phyloP scores from a whole-genome alignment of 306 rosid genomes.

The Rosa multiflora region DNA sequence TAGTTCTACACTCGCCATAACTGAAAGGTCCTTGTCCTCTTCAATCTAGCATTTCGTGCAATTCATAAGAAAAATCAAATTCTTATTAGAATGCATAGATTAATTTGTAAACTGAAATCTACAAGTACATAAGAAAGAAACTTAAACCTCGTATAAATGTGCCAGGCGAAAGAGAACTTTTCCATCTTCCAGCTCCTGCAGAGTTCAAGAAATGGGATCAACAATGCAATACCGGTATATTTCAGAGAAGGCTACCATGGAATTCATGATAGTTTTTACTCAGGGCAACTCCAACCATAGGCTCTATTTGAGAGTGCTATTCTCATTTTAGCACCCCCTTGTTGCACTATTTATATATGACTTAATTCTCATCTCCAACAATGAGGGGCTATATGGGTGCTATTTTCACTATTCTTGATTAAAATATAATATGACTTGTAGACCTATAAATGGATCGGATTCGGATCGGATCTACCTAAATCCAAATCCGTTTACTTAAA shows the following conservation, averaged over 20 bases:
- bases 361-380: too few species aligned
- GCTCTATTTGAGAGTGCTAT: too few species aligned
- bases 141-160: slow-evolving; percentile 68
- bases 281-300: too few species aligned
- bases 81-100: background rate
- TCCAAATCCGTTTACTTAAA: too few species aligned
- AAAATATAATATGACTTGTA: too few species aligned
- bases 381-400: too few species aligned
- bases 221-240: background rate
- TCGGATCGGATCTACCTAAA: too few species aligned
- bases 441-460: too few species aligned
- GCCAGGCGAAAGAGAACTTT: slow-evolving; percentile 74
- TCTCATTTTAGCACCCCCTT: too few species aligned
- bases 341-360: too few species aligned
- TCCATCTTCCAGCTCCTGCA: slow-evolving; percentile 64
- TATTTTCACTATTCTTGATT: too few species aligned
- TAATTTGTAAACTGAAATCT: background rate
- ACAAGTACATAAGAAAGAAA: slow-evolving; percentile 3
- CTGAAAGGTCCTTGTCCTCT: slow-evolving; percentile 62
- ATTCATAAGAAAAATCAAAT: background rate
- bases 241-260: background rate
- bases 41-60: slow-evolving; percentile 46
- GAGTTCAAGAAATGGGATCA: slow-evolving; percentile 19
- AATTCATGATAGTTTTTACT: background rate
- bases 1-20: slow-evolving; percentile 53